Conservation (phyloP, 805 yeast genomes). For the Myxozyma neglecta region DNA sequence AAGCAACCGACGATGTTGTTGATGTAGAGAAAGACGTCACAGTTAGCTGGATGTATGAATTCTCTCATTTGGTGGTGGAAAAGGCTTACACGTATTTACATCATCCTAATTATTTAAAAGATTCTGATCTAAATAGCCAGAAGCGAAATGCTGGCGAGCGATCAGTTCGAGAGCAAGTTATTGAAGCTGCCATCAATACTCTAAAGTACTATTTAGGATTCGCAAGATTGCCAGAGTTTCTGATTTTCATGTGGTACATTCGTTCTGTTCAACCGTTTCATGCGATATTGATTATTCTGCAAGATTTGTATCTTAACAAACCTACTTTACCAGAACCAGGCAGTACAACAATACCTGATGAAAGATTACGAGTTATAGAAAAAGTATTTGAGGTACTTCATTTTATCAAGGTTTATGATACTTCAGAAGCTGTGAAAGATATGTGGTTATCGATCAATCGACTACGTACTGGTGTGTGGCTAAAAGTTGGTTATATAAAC, state of each 20-base stretch:
- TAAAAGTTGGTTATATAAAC: slow-evolving; percentile 16
- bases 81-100: slow-evolving; percentile 19
- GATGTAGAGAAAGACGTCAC: background rate
- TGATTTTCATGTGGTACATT: slow-evolving; percentile 19
- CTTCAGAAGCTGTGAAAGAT: slow-evolving; percentile 7
- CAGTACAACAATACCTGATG: slow-evolving; percentile 1
- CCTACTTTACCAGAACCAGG: slow-evolving; percentile 5
- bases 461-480: slow-evolving; percentile 23
- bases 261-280: slow-evolving; percentile 20
- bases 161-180: slow-evolving; percentile 8
- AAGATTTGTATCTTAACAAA: slow-evolving; percentile 17
- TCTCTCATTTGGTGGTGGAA: slow-evolving; percentile 9
- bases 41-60: slow-evolving; percentile 7
- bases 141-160: background rate
- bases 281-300: slow-evolving; percentile 19
- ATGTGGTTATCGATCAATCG: slow-evolving; percentile 19
- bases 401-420: slow-evolving; percentile 11
- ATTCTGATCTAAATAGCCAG: background rate
- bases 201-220: slow-evolving; percentile 13
- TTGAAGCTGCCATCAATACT: slow-evolving; percentile 16
- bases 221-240: slow-evolving; percentile 13
- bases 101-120: slow-evolving; percentile 17
- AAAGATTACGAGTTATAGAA: slow-evolving; percentile 12
- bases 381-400: slow-evolving; percentile 12
- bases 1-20: background rate